Percentiles rank a stretch among this genome's conserved stretches.
phyloP scores from a whole-genome alignment of 2,329 filamentous ascomycete genomes.

The Chaetomium sp. region DNA sequence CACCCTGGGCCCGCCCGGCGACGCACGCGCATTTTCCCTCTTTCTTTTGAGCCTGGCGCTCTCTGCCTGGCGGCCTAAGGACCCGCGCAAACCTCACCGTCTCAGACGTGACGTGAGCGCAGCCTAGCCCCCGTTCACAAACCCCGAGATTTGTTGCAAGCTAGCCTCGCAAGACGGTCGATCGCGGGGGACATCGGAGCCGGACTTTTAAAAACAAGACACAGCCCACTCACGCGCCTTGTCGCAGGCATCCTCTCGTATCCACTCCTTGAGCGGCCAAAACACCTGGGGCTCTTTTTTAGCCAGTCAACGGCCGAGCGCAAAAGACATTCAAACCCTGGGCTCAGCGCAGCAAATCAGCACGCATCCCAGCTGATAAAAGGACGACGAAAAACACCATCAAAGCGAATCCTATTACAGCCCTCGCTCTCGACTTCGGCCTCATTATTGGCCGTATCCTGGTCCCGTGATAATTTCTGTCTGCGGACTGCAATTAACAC shows the following conservation, averaged over 20 bases:
- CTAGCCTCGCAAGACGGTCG: conserved; percentile 6
- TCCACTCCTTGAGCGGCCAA: conserved; percentile 14
- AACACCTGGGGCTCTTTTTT: conserved; percentile 15
- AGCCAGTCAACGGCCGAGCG: conserved; percentile 29
- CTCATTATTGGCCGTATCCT: conserved; percentile 41
- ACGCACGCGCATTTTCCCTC: too few relatives aligned
- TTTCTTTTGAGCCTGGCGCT: too few relatives aligned
- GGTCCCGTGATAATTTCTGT: conserved; percentile 47
- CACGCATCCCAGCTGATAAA: conserved; percentile 36
- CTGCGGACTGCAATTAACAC: conserved; percentile 38
- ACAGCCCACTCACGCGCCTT: conserved; percentile 20
- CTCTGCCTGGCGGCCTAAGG: too few relatives aligned
- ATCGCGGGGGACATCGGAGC: conserved; percentile 8
- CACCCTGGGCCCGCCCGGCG: too few relatives aligned
- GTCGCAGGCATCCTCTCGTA: conserved; percentile 16
- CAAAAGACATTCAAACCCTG: conserved; percentile 18
- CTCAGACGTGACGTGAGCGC: conserved; percentile 14
- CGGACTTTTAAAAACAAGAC: conserved; percentile 13
- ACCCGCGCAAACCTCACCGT: background rate
- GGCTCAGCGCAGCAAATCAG: conserved; percentile 42
- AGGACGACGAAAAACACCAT: conserved; percentile 28
- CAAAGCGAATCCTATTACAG: conserved; percentile 45
- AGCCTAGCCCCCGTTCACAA: conserved; percentile 7
- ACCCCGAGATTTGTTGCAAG: background rate
- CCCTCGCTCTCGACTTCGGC: conserved; percentile 36